A percentile compares a stretch with the other conserved stretches of the same genome.
Evolutionary conservation across 768 basidiomycete genomes (phyloP).

Genomic region (Termitomyces sp.): DNA sequence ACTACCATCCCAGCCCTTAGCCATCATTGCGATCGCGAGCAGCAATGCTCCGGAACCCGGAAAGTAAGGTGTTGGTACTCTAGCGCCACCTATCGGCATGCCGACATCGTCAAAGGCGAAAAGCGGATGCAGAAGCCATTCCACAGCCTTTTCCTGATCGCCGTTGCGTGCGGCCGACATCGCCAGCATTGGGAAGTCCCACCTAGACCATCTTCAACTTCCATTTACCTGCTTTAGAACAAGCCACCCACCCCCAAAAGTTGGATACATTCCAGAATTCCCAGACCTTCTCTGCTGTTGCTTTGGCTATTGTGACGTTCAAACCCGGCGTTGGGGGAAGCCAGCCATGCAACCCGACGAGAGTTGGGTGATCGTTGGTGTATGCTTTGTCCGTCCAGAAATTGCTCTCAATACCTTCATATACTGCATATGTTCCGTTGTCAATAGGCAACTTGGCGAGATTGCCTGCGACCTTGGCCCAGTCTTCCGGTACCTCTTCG

Average conservation of each 20-base stretch:
- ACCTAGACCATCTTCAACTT: slow-evolving; percentile 21
- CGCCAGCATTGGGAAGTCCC: slow-evolving; percentile 62
- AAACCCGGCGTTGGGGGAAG: slow-evolving; percentile 45
- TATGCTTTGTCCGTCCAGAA: slow-evolving; percentile 49
- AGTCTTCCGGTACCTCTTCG: slow-evolving; percentile 32
- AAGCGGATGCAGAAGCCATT: slow-evolving; percentile 49
- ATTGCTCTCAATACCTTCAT: slow-evolving; percentile 46
- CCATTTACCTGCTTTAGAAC: not conserved
- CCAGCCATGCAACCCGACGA: slow-evolving; percentile 56
- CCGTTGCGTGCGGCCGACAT: slow-evolving; percentile 57
- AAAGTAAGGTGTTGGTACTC: slow-evolving; percentile 56
- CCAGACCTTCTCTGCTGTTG: slow-evolving; percentile 51
- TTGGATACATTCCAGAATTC: slow-evolving; percentile 49
- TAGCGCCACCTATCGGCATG: slow-evolving; percentile 52
- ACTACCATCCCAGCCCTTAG: slow-evolving; percentile 48
- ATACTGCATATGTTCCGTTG: slow-evolving; percentile 47
- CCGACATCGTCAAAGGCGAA: slow-evolving; percentile 58
- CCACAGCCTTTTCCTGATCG: slow-evolving; percentile 41
- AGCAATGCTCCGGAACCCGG: slow-evolving; percentile 51
- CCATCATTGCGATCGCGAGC: slow-evolving; percentile 53
- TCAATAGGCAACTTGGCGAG: slow-evolving; percentile 49
- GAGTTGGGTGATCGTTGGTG: slow-evolving; percentile 54
- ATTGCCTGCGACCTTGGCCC: slow-evolving; percentile 39
- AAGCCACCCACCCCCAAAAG: slow-evolving; percentile 42
- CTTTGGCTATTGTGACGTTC: slow-evolving; percentile 38